Evolutionary conservation across 129 eudicot species (phyloP), one percentile per base, ranked within the genome.

Genomic region (Lactuca sativa): DNA sequence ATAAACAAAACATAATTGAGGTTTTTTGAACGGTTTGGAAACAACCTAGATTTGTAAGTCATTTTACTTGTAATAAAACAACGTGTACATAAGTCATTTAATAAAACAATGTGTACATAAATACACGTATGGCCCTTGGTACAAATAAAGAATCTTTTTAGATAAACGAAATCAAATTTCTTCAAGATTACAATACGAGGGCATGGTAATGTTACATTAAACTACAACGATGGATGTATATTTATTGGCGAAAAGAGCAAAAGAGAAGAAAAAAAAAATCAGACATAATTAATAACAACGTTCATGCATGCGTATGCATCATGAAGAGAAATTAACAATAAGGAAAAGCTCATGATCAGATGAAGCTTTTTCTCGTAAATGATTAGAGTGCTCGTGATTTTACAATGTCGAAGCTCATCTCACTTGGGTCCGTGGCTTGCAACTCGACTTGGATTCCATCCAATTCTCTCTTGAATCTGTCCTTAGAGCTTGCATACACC

Each of bases 401-500:
- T 77, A 91, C 76, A 59, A 88, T 88, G 80, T 91, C 97, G n/a
- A 91, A 51, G 81, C 96, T 91, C 96, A 91, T 91, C 82, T 91
- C 97, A 36, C 96, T 91, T 3, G 97, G 96, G 73, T 91, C 97
- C 1, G 95, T 87, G 33, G 97, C 97, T 73, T 90, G 97, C 82
- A 90, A 70, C 72, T 90, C 97, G 21, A 90, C 89, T 78, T 90
- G 97, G 54, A 90, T 81, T n/a, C 97, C 97, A 13, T 90, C 97
- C 78, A 90, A 74, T 81, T 90, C 97, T 73, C 97, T 86, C 91
- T 90, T 90, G 80, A 90, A 90, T 72, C 95, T 81, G 70, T 90
- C 97, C 86, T 87, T 90, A 4, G 97, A 87, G 86, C 97, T 90
- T 74, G 97, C 97, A 12, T 90, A 90, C 72, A 90, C 95, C 97